These are phyloP conservation scores for Przewalskia tangutica DNA, from an alignment of 257 asterid genomes.

Conservation along the genomic window DNA sequence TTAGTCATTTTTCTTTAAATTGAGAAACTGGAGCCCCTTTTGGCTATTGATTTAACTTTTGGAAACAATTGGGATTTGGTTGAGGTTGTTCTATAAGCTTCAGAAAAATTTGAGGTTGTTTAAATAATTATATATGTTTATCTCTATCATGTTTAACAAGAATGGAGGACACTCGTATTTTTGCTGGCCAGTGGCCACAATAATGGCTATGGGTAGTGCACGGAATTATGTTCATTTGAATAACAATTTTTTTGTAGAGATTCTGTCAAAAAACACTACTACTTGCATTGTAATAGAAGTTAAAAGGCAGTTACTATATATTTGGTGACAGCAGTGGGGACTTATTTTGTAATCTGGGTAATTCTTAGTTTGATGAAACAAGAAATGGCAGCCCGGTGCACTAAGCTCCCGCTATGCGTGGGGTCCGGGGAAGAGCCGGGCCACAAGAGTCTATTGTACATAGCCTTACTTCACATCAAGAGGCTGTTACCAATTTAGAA, in stretches of 20 bases:
- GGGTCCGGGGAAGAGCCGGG: no score
- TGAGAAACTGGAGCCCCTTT: neutral
- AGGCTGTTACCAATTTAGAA: no score
- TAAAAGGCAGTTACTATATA: neutral
- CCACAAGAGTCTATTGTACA: no score
- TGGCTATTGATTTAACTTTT: neutral
- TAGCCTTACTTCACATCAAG: no score
- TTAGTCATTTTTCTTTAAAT: neutral
- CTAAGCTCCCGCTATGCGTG: no score
- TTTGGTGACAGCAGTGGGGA: neutral
- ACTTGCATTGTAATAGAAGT: neutral
- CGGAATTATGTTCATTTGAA: neutral
- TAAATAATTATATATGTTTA: neutral
- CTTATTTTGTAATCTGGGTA: neutral
- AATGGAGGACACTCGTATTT: neutral
- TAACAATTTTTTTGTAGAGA: neutral
- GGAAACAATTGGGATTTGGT: neutral
- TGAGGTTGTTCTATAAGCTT: neutral
- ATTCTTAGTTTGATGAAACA: neutral
- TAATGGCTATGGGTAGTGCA: neutral
- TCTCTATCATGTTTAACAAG: neutral
- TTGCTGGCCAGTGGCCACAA: neutral
- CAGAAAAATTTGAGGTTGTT: neutral
- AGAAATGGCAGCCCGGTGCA: no score
- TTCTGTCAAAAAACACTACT: neutral